Conservation (phyloP, 1,139 yeast species). For the Suhomyces choctaworum region DNA sequence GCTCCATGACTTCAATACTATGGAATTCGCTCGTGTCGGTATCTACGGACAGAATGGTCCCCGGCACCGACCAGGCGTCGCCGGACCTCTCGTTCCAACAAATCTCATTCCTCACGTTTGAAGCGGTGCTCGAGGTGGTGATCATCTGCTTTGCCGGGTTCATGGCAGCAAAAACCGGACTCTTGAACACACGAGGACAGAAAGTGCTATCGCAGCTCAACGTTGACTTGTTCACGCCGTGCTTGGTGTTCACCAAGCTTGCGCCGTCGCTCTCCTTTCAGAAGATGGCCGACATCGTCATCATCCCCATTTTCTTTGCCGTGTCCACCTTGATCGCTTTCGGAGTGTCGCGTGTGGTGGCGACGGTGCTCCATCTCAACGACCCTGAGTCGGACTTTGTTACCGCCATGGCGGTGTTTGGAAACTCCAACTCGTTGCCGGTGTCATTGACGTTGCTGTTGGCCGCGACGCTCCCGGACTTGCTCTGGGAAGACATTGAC, state of each 20-base stretch:
- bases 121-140: conserved; percentile 78
- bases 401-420: conserved; percentile 87
- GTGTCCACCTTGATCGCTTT: conserved; percentile 64
- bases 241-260: conserved; percentile 75
- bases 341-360: conserved; percentile 51
- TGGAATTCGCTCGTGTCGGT: neutral
- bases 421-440: conserved; percentile 77
- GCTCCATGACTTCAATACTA: conserved; percentile 2
- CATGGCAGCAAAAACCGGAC: conserved; percentile 61
- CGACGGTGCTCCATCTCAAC: conserved; percentile 51
- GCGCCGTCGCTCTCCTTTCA: conserved; percentile 70
- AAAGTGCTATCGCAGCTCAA: conserved; percentile 66
- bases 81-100: conserved; percentile 47
- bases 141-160: conserved; percentile 72
- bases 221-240: conserved; percentile 82
- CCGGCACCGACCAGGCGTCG: conserved; percentile 1
- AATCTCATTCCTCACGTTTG: conserved; percentile 66
- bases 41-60: neutral
- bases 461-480: conserved; percentile 70
- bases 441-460: conserved; percentile 74
- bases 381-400: conserved; percentile 74
- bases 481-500: conserved; percentile 71
- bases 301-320: conserved; percentile 73
- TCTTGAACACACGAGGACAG: conserved; percentile 62
- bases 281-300: conserved; percentile 66